Base-by-base conservation (phyloP, 2,329 filamentous ascomycete genomes). In the Fusarium guadeloupense region DNA sequence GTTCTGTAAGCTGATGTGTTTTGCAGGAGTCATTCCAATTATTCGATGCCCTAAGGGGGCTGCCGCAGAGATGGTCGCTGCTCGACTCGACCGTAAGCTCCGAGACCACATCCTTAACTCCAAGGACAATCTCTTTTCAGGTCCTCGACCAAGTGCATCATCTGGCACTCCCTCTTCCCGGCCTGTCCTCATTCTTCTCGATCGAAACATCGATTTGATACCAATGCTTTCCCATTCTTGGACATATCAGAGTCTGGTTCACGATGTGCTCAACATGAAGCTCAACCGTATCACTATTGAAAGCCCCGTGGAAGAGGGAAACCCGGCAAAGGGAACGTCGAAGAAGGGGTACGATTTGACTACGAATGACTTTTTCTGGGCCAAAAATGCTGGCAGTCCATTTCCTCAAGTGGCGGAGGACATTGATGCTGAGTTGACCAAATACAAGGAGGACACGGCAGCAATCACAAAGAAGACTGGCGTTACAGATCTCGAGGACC, bases 171-270 rank as follows among this genome's bases (percentile, higher is more conserved):
- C 89, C 3, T 85, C 88, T 9, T 91, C 92, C 20, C 83, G 96
- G 42, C 95, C 96, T 1, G 92, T 98, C 1, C 85, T 99, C 39
- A 87, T 99, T 65, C 90, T 99, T 46, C 89, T 98, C 41, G 95
- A 99, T 76, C 89, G 95, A 67, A 98, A 97, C 71, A 89, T 99
- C 38, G 95, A 99, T 75, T 79, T 99, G 47, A 92, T 97, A 63
- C 93, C 95, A 3, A 98, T 99, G 95, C 84, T 99, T n/a, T 97
- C 94, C 13, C 95, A 99, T 77, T 97, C 93, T 17, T 85, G 82
- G 82, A 84, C 84, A 9, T 87, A 96, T 69, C 93, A 96, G 75
- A 95, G 91, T 8, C 80, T 97, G 10, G 91, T 96, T 14, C 90
- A 87, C 66, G 86, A 85, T 60, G 80, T 85, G 14, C 78, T 84